Conservation (phyloP, 345 rosid genomes). For the Clarkia xantiana region DNA sequence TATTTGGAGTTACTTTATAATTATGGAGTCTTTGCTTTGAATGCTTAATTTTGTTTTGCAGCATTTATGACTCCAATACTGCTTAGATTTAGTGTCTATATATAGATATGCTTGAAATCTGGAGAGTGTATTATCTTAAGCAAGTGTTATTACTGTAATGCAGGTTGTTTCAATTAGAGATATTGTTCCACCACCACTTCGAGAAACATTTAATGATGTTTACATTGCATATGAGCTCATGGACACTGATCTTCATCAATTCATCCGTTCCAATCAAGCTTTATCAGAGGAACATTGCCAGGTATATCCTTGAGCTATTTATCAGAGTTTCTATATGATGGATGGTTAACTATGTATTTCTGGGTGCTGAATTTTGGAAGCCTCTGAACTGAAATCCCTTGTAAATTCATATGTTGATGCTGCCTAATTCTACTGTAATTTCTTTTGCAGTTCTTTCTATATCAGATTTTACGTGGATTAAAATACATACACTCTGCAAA, state of each 20-base stretch:
- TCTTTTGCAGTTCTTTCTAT: conserved; percentile 74
- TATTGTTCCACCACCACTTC: conserved; percentile 63
- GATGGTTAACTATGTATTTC: no score
- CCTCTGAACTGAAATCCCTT: no score
- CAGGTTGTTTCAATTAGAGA: conserved; percentile 91
- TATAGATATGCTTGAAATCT: no score
- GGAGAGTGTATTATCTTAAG: no score
- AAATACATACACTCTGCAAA: conserved; percentile 89
- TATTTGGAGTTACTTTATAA: background rate
- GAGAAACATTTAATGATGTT: conserved; percentile 57
- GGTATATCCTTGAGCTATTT: no score
- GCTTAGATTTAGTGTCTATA: no score
- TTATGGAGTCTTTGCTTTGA: no score
- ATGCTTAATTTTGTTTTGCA: no score
- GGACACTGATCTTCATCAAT: conserved; percentile 45
- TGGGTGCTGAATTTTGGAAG: no score
- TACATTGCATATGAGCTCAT: conserved; percentile 78
- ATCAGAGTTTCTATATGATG: no score
- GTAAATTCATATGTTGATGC: no score
- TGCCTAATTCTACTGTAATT: background rate
- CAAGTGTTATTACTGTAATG: background rate
- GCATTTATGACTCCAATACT: no score
- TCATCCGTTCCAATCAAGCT: conserved; percentile 47
- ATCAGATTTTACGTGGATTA: conserved; percentile 86
- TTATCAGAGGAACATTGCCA: conserved; percentile 55